Conservation (phyloP, 169 alveolate genomes). For the Neospora caninum region DNA sequence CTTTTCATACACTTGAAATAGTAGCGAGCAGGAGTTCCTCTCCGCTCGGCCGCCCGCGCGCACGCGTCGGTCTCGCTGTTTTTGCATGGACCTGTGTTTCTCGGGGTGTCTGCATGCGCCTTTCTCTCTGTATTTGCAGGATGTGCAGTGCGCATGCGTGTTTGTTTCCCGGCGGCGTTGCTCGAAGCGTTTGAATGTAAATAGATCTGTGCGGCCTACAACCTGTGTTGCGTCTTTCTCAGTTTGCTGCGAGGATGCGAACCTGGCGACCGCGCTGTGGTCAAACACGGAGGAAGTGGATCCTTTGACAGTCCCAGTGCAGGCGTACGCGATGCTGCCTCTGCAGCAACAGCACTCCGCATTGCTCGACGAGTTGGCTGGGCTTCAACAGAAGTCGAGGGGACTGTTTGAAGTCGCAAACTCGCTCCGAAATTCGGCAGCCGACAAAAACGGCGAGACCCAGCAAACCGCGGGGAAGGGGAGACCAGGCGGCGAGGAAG, state of each 20-base stretch:
- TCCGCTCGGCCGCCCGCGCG: no score
- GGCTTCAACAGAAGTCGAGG: constrained; percentile 54
- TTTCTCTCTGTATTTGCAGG: no score
- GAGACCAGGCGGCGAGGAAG: constrained; percentile 2
- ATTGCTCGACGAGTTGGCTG: constrained; percentile 53
- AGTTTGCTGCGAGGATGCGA: background rate
- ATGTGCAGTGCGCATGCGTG: no score
- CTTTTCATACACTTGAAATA: no score
- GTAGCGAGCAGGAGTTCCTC: no score
- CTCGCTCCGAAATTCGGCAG: background rate
- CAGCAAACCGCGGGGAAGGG: background rate
- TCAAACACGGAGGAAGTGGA: background rate
- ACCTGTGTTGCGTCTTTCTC: no score
- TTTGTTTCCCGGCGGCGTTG: no score
- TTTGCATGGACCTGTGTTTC: no score
- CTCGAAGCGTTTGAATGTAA: no score
- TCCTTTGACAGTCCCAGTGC: background rate
- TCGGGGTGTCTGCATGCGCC: no score
- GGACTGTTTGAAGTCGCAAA: constrained; percentile 4
- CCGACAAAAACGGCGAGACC: background rate
- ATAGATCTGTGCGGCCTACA: no score
- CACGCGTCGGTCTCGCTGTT: no score
- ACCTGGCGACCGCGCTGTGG: background rate
- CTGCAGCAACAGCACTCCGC: constrained; percentile 62
- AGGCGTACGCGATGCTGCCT: constrained; percentile 10